Evolutionary conservation across 352 stramenopile genomes (phyloP), one percentile per base, ranked within the genome.

Genomic region (Globisporangium cederbergense): DNA sequence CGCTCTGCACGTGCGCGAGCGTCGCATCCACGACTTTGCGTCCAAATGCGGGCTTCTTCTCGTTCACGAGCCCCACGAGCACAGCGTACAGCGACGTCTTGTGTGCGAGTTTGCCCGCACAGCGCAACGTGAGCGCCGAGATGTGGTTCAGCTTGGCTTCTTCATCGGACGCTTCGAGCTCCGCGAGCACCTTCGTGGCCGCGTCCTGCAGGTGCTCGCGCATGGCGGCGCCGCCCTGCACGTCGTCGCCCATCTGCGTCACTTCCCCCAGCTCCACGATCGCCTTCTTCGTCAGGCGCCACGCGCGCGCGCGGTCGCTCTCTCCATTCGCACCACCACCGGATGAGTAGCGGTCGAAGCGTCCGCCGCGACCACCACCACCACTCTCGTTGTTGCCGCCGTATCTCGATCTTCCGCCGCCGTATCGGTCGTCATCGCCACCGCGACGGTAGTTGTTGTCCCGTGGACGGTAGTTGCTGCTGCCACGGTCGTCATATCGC

Each of bases 21-120:
- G 74, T 68, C 10, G 58, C 64, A 18, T 83, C 72, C 20, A 90
- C 62, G 2, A 94, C 53, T 42, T 78, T 72, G 10, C 73, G 77
- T 6, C 81, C 86, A 46, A 94, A 90, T 7, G 73, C 71, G 0
- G 67, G 60, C 51, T 82, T 76, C 45, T 80, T 80, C 22, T 78
- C 83, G 65, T 89, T 89, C 60, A 92, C 75, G n/a, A 90, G 77
- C 3, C 75, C 84, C 4, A 78, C 75, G 25, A 94, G 67, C 50
- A 87, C 78, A 3, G 83, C 83, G 56, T 90, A 90, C 38, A 89
- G 70, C 60, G 77, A 69, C 20, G 83, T 92, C 74, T 94, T 94
- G 70, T 87, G 79, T 25, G 78, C 74, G 66, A 91, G 57, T 4
- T 78, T 79, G 13, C 75, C 64, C 0, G 71, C 81, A 3, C 74